Conservation (phyloP, 768 basidiomycete genomes). For the Psilocybe tampanensis region DNA sequence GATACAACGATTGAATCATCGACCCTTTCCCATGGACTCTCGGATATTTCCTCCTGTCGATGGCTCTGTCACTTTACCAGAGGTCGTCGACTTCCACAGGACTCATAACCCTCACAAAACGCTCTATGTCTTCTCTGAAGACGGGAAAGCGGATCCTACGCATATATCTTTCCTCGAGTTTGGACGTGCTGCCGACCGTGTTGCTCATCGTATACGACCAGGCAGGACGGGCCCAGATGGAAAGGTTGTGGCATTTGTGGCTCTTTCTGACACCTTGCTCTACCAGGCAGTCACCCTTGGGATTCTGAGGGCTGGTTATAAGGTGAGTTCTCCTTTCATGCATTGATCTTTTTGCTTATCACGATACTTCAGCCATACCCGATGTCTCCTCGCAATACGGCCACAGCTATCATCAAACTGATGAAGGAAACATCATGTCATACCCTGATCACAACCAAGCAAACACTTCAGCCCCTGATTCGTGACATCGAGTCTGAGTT, state of each 20-base stretch:
- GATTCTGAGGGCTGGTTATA: constrained; percentile 34
- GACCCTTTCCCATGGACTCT: background rate
- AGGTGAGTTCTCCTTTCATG: constrained; percentile 23
- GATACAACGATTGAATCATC: too few species aligned
- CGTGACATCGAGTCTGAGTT: constrained; percentile 24
- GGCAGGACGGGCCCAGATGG: constrained; percentile 23
- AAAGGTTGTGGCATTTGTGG: constrained; percentile 38
- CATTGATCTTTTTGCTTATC: background rate
- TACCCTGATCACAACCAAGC: constrained; percentile 36
- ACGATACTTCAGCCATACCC: constrained; percentile 36
- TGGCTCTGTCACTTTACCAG: constrained; percentile 33
- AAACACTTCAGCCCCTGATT: constrained; percentile 30
- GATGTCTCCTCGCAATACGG: constrained; percentile 41
- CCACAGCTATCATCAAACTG: constrained; percentile 34
- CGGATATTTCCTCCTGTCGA: constrained; percentile 26
- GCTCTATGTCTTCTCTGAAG: constrained; percentile 31
- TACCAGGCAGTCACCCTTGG: constrained; percentile 46
- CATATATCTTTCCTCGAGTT: constrained; percentile 45
- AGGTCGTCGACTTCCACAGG: constrained; percentile 35
- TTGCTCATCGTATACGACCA: constrained; percentile 40
- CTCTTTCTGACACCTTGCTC: constrained; percentile 35
- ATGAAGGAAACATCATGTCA: constrained; percentile 39
- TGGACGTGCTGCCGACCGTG: constrained; percentile 43
- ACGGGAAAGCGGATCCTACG: constrained; percentile 16
- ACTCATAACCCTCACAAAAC: constrained; percentile 31